Evolutionary conservation across 169 alveolate genomes (phyloP).

Genomic region (Eimeria mitis): DNA sequence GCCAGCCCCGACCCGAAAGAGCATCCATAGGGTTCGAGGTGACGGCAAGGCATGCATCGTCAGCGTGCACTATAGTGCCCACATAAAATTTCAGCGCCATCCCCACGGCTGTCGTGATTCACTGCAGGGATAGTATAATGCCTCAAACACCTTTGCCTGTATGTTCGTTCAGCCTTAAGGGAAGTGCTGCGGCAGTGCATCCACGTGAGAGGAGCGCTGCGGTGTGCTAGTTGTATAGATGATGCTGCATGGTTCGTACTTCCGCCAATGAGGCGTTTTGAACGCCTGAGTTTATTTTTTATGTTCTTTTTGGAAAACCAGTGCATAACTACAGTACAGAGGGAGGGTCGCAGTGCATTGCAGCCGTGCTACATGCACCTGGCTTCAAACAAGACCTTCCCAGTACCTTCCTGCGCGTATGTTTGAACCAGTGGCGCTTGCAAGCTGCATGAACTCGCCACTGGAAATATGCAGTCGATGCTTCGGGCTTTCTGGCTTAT

Average conservation of each 20-base stretch:
- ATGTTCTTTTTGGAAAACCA: neutral
- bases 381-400: neutral
- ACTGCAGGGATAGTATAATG: conserved; percentile 2
- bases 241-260: neutral
- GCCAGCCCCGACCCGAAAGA: neutral
- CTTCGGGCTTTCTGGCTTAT: neutral
- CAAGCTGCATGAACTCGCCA: neutral
- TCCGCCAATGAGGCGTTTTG: neutral
- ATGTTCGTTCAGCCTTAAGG: neutral
- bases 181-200: neutral
- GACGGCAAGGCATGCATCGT: neutral
- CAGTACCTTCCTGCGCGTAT: neutral
- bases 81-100: neutral
- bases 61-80: neutral
- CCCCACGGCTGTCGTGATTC: conserved; percentile 3
- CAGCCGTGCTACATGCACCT: neutral
- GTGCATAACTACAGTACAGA: neutral
- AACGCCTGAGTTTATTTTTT: neutral
- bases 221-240: conserved; percentile 2
- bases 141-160: neutral
- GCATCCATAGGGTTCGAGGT: neutral
- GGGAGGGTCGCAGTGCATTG: conserved; percentile 2
- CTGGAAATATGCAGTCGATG: neutral
- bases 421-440: neutral
- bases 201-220: neutral